Evolutionary conservation across 2,329 filamentous ascomycete genomes (phyloP), one percentile per base, ranked within the genome.

Genomic region (Penicillium sp.): DNA sequence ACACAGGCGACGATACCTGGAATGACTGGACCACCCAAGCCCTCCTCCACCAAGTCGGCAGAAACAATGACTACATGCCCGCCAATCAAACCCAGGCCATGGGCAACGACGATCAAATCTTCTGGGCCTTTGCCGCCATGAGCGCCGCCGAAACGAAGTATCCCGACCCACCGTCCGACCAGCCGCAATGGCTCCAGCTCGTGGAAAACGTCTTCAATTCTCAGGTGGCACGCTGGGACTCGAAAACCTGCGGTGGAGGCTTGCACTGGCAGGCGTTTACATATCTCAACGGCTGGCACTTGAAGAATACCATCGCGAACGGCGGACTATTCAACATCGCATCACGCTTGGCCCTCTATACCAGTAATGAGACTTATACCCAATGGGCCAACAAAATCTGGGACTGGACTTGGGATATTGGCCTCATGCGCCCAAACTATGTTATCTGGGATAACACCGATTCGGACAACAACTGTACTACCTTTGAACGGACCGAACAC

Each of bases 211-310:
- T 91, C 8, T 94, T 92, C 73, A 91, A 92, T 75, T 84, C 87
- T 52, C 90, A 90, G 68, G 83, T 83, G 2, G 73, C 72, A 11
- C 82, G 90, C 19, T 92, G 89, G 87, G 87, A 92, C 60, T 74
- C 72, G 10, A 67, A 74, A 1, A 79, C 77, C 1, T 94, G 91
- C 72, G 78, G 75, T 40, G 91, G 91, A 42, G 91, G 91, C 6
- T 75, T 95, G 59, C 83, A 87, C 56, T 95, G 91, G 91, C 90
- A 94, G 74, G 88, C 94, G 54, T 92, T 76, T 65, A 69, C 73
- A 5, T 80, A 79, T 69, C 81, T 81, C 60, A 74, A 71, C 33
- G 80, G 80, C 6, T 83, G 76, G 60, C 69, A 77, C 45, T 78
- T 81, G 65, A 80, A 80, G 65, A 81, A 80, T 65, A 74, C 76